Evolutionary conservation across 768 basidiomycete species (phyloP), one percentile per base, ranked within the genome.

Genomic region (Auriculariales sp.): DNA sequence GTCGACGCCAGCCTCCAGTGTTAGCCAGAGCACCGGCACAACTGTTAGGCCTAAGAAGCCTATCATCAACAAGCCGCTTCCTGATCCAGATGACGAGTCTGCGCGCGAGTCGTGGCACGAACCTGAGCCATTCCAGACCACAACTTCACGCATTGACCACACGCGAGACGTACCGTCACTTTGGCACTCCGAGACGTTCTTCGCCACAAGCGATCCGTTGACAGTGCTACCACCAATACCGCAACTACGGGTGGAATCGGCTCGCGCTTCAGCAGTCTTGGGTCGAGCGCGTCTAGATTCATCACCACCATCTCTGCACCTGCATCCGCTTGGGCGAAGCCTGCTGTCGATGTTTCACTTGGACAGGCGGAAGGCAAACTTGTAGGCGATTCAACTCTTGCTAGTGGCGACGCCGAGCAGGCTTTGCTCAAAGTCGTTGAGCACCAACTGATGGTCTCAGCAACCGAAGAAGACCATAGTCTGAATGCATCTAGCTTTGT

Each of bases 151-250:
- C 27, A 22, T 44, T 25, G 78, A 81, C 51, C 73, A 80, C 54
- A 72, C 78, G 0, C 70, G 74, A 15, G 83, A 84, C 53, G 68
- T 71, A 0, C 68, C 78, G 1, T n/a, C n/a, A 71, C 74, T 1
- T 56, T 83, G 1, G 62, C 81, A 4, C 64, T 86, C 11, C 67
- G 78, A 1, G 79, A 81, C 28, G 81, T 81, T 7, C 62, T 84
- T 4, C 69, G 79, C 11, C 72, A 77, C 50, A 75, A 74, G 54
- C 61, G 67, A 0, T 68, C 72, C 3, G 56, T 59, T 10, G 73
- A 73, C 28, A 52, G 51, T 17, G 29, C 52, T 7, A 9, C 24
- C n/a, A 22, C n/a, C n/a, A n/a, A n/a, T n/a, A n/a, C n/a, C n/a
- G n/a, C n/a, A n/a, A n/a, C n/a, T 25, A 44, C 39, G 22, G 39